Base-by-base conservation (phyloP, 768 basidiomycete genomes). In the Exidia glandulosa region DNA sequence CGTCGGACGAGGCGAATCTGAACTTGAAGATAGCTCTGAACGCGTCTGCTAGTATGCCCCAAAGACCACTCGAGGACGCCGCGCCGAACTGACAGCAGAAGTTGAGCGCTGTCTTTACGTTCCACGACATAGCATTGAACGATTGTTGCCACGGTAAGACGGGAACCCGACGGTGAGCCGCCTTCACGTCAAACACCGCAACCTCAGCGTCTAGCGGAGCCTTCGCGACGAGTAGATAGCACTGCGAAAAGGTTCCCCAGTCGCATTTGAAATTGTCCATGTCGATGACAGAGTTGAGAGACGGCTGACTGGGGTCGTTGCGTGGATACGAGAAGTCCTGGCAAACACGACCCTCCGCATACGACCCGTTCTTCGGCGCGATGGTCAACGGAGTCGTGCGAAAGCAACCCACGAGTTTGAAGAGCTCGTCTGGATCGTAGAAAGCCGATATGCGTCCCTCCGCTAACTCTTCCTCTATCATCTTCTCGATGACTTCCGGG, bases 191-290 rank as follows among this genome's bases (percentile, higher is more conserved):
- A 31, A 74, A 70, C 0, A 74, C 71, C 0, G 76, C 70, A 0
- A 67, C 76, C 57, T 73, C 63, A 0, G 74, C 62, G 12, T 72
- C 73, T 0, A 63, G 59, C 0, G 76, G 76, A 1, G 72, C 68
- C 25, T 67, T 55, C 7, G 68, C 63, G 1, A 75, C 65, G 3
- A 70, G 16, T 0, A 66, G 56, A 27, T 55, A 66, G 27, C 66
- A 66, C 5, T 67, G 61, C 0, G 62, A 57, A 3, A 78, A 78
- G 2, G 75, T 72, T 0, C 75, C 74, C 77, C 77, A 79, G 0
- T 57, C 67, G 0, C 68, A 70, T 16, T 66, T 69, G 56, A 74
- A 77, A 19, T 68, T 41, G 48, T 71, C 63, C 0, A 65, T 61
- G 52, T 73, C 52, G 12, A 75, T 70, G 10, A 59, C 56, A 1